These are phyloP conservation scores for Nasturtium officinale DNA, from an alignment of 345 rosid species.

Conservation along the genomic window DNA sequence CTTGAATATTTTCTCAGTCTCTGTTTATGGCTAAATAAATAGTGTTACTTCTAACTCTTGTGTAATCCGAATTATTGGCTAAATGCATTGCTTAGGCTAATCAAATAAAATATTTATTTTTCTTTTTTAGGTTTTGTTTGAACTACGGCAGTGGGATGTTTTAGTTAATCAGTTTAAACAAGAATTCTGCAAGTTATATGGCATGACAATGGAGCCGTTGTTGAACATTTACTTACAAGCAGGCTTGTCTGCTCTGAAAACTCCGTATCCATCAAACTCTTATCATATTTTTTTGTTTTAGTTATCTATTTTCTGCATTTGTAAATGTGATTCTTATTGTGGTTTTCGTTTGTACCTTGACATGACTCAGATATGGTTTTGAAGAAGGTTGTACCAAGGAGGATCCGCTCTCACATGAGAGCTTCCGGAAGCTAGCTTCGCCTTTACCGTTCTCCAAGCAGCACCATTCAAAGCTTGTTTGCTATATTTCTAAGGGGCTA, in stretches of 20 bases:
- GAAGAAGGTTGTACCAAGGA: constrained; percentile 91
- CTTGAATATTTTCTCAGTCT: not conserved
- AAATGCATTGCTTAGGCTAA: constrained; percentile 19
- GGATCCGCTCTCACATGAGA: constrained; percentile 94
- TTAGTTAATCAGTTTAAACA: constrained; percentile 86
- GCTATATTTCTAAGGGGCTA: constrained; percentile 88
- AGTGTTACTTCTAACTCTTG: constrained; percentile 14
- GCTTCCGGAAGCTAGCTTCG: constrained; percentile 79
- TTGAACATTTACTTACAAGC: constrained; percentile 92
- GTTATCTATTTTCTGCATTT: constrained; percentile 16
- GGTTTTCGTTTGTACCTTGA: constrained; percentile 45
- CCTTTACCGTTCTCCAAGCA: constrained; percentile 93
- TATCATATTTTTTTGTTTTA: constrained; percentile 17
- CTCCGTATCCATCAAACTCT: constrained; percentile 72
- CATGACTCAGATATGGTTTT: constrained; percentile 65
- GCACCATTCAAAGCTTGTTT: constrained; percentile 96
- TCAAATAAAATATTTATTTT: not conserved
- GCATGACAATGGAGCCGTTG: constrained; percentile 94
- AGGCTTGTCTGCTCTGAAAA: constrained; percentile 92
- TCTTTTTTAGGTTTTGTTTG: constrained; percentile 70
- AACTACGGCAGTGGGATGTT: constrained; percentile 89
- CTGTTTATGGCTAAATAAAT: not conserved
- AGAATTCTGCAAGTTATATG: constrained; percentile 91
- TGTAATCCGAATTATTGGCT: not conserved
- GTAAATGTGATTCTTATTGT: constrained; percentile 8